Evolutionary conservation across 164 flowering plant species (phyloP).

Genomic region (Magnolia sinica): DNA sequence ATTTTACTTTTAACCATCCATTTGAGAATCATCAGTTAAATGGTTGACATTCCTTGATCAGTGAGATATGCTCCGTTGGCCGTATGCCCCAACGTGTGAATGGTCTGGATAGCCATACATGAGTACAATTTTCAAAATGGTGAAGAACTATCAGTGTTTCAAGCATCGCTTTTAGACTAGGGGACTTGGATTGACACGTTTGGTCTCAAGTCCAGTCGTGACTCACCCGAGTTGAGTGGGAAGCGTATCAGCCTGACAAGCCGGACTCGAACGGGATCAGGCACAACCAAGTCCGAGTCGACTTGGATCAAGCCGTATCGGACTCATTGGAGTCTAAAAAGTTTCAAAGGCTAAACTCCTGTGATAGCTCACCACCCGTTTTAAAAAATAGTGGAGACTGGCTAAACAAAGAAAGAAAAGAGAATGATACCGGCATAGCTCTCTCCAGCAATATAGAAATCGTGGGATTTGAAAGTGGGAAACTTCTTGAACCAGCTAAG

Average conservation of each 20-base stretch:
- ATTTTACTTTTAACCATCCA: neutral
- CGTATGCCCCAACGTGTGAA: no score
- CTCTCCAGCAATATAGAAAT: conserved; percentile 58
- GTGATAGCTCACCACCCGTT: neutral
- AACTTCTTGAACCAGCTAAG: conserved; percentile 51
- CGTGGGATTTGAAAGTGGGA: conserved; percentile 43
- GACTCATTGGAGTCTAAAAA: neutral
- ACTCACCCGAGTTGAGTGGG: no score
- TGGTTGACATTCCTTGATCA: neutral
- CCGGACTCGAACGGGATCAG: no score
- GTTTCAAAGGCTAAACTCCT: neutral
- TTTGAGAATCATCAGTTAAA: neutral
- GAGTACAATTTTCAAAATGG: no score
- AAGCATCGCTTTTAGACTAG: no score
- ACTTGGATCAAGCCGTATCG: neutral
- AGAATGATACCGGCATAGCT: conserved; percentile 50
- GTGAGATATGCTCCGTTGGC: no score
- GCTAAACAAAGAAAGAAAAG: neutral
- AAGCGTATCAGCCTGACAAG: no score
- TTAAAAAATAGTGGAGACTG: neutral
- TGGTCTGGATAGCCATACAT: no score
- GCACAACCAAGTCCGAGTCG: no score
- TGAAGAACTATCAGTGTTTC: no score
- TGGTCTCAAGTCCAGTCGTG: no score
- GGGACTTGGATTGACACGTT: no score